These are phyloP conservation scores for Microthyrium microscopicum DNA, from an alignment of 2,329 filamentous ascomycete genomes.

Conservation along the genomic window DNA sequence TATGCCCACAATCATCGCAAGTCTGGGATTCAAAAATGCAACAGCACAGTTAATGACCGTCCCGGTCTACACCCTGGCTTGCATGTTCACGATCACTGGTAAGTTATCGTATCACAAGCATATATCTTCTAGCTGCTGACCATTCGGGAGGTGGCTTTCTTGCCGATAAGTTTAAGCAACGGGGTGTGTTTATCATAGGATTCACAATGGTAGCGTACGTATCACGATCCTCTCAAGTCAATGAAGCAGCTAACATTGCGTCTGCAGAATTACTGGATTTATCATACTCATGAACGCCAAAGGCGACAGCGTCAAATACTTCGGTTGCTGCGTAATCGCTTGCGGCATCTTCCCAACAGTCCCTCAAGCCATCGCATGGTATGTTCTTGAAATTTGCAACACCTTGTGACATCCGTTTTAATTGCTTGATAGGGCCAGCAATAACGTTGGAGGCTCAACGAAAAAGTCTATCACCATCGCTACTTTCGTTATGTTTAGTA, in stretches of 20 bases:
- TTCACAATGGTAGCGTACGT: slow-evolving; percentile 7
- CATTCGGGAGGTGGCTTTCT: background rate
- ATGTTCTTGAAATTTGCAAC: slow-evolving; percentile 30
- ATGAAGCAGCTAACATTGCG: slow-evolving; percentile 12
- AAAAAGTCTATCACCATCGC: slow-evolving; percentile 5
- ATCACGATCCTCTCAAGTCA: slow-evolving; percentile 11
- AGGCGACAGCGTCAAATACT: slow-evolving; percentile 1
- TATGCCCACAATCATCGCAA: slow-evolving; percentile 45
- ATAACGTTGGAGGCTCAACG: slow-evolving; percentile 1
- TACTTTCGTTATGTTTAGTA: slow-evolving; percentile 1
- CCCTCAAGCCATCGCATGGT: slow-evolving; percentile 5
- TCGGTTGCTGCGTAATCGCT: slow-evolving; percentile 2
- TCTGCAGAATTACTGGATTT: slow-evolving; percentile 2
- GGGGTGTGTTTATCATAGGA: slow-evolving; percentile 8
- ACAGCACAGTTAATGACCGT: slow-evolving; percentile 28
- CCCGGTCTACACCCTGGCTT: slow-evolving; percentile 4
- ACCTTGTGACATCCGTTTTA: too few relatives aligned
- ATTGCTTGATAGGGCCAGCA: too few relatives aligned
- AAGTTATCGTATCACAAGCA: slow-evolving; percentile 1
- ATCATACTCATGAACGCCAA: slow-evolving; percentile 6
- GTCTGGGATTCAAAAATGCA: slow-evolving; percentile 44
- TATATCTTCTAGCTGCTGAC: too few relatives aligned
- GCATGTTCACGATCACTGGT: slow-evolving; percentile 5
- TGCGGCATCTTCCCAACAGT: slow-evolving; percentile 1
- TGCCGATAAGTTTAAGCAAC: slow-evolving; percentile 2